Percentiles rank a stretch among this genome's conserved stretches.
Conservation (phyloP, 1,284 basidiomycete species). For the Tremellales sp. region DNA sequence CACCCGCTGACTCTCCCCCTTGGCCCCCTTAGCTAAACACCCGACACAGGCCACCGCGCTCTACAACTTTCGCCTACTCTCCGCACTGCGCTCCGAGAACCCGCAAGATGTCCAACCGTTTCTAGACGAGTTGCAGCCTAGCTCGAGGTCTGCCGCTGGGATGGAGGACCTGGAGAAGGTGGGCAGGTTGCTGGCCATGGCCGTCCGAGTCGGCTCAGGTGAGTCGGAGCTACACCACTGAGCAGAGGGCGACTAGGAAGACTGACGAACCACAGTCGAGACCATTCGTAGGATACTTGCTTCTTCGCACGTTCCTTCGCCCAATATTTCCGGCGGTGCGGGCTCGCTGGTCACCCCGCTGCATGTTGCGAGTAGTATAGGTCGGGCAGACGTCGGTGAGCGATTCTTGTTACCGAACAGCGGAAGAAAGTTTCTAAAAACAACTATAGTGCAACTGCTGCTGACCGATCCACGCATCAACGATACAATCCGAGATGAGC, state of each 20-base stretch:
- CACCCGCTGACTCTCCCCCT: too few relatives aligned
- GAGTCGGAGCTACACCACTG: constrained; percentile 40
- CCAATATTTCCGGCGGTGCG: constrained; percentile 54
- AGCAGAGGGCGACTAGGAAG: neutral
- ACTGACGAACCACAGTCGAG: constrained; percentile 53
- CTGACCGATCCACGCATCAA: constrained; percentile 75
- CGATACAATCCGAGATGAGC: constrained; percentile 69
- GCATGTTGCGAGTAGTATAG: constrained; percentile 79
- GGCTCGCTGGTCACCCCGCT: constrained; percentile 74
- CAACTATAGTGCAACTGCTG: constrained; percentile 55
- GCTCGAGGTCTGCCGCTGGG: constrained; percentile 44
- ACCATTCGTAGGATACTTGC: constrained; percentile 64
- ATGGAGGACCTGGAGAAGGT: constrained; percentile 53
- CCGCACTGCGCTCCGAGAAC: constrained; percentile 72
- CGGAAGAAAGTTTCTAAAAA: neutral
- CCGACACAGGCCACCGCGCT: constrained; percentile 50
- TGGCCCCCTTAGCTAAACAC: too few relatives aligned
- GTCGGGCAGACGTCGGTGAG: constrained; percentile 66
- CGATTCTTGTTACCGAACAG: constrained; percentile 3
- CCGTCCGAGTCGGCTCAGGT: constrained; percentile 79
- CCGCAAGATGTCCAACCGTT: constrained; percentile 76
- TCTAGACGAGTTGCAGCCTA: constrained; percentile 62
- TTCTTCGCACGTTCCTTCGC: constrained; percentile 64
- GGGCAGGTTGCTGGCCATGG: constrained; percentile 75
- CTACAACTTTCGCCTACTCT: constrained; percentile 72